Conservation (phyloP, 2,329 filamentous ascomycete genomes). For the Diaporthe amygdali region DNA sequence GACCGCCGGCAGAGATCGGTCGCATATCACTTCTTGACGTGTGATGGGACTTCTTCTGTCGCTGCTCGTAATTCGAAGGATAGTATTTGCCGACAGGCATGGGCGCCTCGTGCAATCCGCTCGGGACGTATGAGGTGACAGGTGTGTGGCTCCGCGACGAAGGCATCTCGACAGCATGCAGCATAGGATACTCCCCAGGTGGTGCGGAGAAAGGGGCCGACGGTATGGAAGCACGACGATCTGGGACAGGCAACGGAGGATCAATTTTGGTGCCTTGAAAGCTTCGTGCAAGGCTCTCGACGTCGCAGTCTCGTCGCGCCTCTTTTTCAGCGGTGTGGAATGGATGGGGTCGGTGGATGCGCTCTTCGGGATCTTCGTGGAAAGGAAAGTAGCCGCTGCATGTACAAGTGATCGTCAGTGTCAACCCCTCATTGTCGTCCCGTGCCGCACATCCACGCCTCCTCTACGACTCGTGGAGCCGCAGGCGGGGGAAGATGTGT, state of each 20-base stretch:
- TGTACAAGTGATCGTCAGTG: conserved; percentile 16
- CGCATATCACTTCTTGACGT: conserved; percentile 30
- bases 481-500: conserved; percentile 10
- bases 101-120: conserved; percentile 48
- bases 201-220: conserved; percentile 29
- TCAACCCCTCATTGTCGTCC: conserved; percentile 22
- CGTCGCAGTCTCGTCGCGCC: conserved; percentile 21
- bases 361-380: conserved; percentile 58
- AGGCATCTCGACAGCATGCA: conserved; percentile 32
- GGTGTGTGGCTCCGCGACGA: conserved; percentile 45
- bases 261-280: not conserved
- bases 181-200: conserved; percentile 23
- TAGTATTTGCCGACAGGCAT: conserved; percentile 68
- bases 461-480: not conserved
- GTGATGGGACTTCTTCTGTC: conserved; percentile 27
- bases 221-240: conserved; percentile 21
- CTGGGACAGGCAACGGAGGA: not conserved
- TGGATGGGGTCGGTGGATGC: conserved; percentile 56
- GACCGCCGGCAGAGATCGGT: conserved; percentile 33
- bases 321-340: conserved; percentile 45
- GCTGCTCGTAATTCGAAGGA: conserved; percentile 62
- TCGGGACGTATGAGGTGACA: conserved; percentile 57
- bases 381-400: conserved; percentile 64
- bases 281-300: conserved; percentile 5
- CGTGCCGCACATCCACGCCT: conserved; percentile 10